phyloP scores from a whole-genome alignment of 1,284 basidiomycete genomes.

The Trametes hirsuta region DNA sequence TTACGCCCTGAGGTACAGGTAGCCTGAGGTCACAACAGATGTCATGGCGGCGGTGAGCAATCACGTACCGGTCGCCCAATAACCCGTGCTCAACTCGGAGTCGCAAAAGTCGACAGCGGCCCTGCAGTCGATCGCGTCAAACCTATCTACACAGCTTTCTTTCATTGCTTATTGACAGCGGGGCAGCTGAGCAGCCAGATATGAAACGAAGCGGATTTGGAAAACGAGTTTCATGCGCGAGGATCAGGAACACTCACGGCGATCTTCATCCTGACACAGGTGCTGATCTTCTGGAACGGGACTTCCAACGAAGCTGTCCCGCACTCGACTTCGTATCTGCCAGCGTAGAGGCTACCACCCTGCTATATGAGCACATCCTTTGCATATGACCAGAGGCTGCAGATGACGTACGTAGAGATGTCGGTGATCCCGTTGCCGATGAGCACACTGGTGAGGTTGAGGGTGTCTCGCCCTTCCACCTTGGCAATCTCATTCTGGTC shows the following conservation, averaged over 20 bases:
- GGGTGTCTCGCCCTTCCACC: conserved; percentile 55
- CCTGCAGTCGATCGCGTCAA: conserved; percentile 63
- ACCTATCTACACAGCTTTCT: conserved; percentile 52
- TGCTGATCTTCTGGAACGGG: conserved; percentile 59
- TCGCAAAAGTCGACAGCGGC: conserved; percentile 70
- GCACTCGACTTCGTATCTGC: conserved; percentile 69
- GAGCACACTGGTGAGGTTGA: conserved; percentile 71
- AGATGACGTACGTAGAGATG: conserved; percentile 51
- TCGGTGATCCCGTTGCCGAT: conserved; percentile 71
- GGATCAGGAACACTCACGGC: conserved; percentile 42
- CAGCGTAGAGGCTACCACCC: conserved; percentile 52
- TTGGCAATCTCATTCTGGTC: conserved; percentile 69
- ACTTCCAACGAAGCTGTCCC: conserved; percentile 54
- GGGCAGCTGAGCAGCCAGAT: conserved; percentile 45
- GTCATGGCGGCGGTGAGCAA: background rate
- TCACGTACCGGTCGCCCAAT: conserved; percentile 53
- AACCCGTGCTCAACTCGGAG: conserved; percentile 51
- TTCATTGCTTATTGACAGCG: conserved; percentile 55
- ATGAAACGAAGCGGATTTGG: too few species aligned
- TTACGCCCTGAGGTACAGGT: conserved; percentile 49
- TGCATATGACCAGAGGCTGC: background rate
- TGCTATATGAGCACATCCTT: background rate
- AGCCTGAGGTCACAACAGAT: background rate
- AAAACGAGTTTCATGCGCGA: too few species aligned
- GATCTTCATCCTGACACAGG: conserved; percentile 63